Conservation (phyloP, 2,329 filamentous ascomycete species). For the Pseudogymnoascus verrucosus region DNA sequence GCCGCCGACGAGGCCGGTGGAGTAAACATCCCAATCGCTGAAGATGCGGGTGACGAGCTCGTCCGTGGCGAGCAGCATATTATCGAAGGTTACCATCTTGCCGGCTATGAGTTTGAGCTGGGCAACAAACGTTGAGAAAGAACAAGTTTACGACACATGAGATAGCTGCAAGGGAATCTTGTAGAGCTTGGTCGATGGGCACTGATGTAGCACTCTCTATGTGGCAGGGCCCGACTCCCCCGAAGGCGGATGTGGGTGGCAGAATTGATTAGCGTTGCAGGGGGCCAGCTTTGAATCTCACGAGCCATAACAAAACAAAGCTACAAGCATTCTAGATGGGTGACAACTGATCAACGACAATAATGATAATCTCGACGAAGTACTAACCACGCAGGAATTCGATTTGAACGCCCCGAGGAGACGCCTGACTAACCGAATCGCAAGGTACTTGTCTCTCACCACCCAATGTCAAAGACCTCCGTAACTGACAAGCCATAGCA, state of each 20-base stretch:
- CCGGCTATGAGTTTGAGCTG: not conserved
- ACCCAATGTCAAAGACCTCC: not conserved
- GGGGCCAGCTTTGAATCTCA: constrained; percentile 5
- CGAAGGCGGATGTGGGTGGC: constrained; percentile 2
- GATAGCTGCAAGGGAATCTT: constrained; percentile 3
- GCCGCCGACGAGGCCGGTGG: constrained; percentile 60
- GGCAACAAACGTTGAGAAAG: not conserved
- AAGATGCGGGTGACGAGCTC: constrained; percentile 59
- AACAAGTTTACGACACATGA: not conserved
- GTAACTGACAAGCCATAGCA: not conserved
- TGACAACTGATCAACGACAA: constrained; percentile 1
- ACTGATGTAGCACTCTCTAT: not conserved
- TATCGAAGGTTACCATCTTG: constrained; percentile 4
- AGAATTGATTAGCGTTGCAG: constrained; percentile 5
- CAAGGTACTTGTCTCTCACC: not conserved
- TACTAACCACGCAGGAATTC: constrained; percentile 6
- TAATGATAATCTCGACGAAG: constrained; percentile 6
- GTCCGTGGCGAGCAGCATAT: constrained; percentile 43
- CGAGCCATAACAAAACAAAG: constrained; percentile 7
- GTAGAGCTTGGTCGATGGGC: not conserved
- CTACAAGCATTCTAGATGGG: not conserved
- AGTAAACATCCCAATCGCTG: constrained; percentile 74
- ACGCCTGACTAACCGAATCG: not conserved
- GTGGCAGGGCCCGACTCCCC: constrained; percentile 1
- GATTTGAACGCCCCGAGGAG: not conserved